phyloP scores from a whole-genome alignment of 2,329 filamentous ascomycete species.

The Sordariomycetes sp. region DNA sequence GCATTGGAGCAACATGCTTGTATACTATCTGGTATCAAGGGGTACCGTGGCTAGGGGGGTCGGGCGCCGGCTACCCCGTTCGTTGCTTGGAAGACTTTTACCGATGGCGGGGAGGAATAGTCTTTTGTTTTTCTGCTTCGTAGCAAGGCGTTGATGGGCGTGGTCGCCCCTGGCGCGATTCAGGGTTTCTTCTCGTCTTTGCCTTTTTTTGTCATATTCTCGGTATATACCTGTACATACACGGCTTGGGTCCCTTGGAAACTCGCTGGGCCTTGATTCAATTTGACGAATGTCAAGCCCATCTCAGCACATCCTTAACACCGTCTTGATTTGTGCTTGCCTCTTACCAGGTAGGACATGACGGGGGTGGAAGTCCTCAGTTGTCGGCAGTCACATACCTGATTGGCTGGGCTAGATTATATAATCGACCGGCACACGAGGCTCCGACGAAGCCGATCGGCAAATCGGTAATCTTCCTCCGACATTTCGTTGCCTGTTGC shows the following conservation, averaged over 20 bases:
- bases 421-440: background rate
- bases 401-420: background rate
- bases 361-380: too few relatives aligned
- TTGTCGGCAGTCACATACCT: background rate
- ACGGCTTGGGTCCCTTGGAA: background rate
- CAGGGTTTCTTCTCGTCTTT: background rate
- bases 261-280: background rate
- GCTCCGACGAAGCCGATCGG: background rate
- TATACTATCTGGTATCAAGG: background rate
- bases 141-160: background rate
- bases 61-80: background rate
- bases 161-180: background rate
- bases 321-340: background rate
- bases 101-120: background rate
- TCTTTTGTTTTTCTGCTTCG: background rate
- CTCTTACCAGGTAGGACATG: background rate
- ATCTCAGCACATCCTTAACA: background rate
- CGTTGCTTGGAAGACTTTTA: background rate
- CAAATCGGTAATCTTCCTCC: background rate
- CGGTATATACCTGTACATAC: background rate
- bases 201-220: too few relatives aligned
- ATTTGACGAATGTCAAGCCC: background rate
- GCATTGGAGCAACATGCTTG: background rate
- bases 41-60: background rate
- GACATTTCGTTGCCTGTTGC: background rate